A percentile compares a stretch with the other conserved stretches of the same genome.
Evolutionary conservation across 2,329 filamentous ascomycete species (phyloP).

Genomic region (Mycosphaerelloides madeirae): DNA sequence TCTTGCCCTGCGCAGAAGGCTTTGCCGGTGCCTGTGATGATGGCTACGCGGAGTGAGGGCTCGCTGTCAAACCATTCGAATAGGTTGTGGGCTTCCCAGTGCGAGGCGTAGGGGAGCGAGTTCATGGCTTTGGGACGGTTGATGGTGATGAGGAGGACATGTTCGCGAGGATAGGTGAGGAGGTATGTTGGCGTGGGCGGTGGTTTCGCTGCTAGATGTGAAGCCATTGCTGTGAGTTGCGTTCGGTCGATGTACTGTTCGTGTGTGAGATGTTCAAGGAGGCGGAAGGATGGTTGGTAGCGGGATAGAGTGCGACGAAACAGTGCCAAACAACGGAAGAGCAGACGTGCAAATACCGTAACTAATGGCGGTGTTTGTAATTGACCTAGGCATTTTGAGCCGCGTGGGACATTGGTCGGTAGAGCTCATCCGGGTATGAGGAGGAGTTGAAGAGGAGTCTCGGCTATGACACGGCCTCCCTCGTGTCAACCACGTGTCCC

Average conservation of each 20-base stretch:
- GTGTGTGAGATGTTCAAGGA: no score
- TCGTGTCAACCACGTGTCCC: neutral
- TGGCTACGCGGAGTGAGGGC: conserved; percentile 26
- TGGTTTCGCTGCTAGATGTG: conserved; percentile 17
- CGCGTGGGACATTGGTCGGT: no score
- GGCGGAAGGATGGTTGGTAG: no score
- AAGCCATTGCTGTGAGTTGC: conserved; percentile 11
- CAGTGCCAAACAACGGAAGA: no score
- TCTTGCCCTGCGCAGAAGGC: conserved; percentile 56
- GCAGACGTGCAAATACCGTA: no score
- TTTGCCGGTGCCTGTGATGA: conserved; percentile 51
- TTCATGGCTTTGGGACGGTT: conserved; percentile 50
- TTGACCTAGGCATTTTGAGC: no score
- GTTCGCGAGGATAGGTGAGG: conserved; percentile 44
- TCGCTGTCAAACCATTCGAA: conserved; percentile 51
- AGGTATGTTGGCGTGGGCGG: conserved; percentile 22
- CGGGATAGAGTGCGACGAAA: no score
- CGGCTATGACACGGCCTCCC: no score
- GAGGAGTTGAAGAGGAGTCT: no score
- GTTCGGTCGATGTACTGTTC: no score
- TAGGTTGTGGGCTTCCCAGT: conserved; percentile 47
- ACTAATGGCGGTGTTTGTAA: no score
- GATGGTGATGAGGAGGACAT: conserved; percentile 51
- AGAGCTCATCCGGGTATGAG: no score
- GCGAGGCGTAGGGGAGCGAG: conserved; percentile 40